Evolutionary conservation across 805 yeast species (phyloP).

Genomic region (Sungouiozyma ichnusensis): DNA sequence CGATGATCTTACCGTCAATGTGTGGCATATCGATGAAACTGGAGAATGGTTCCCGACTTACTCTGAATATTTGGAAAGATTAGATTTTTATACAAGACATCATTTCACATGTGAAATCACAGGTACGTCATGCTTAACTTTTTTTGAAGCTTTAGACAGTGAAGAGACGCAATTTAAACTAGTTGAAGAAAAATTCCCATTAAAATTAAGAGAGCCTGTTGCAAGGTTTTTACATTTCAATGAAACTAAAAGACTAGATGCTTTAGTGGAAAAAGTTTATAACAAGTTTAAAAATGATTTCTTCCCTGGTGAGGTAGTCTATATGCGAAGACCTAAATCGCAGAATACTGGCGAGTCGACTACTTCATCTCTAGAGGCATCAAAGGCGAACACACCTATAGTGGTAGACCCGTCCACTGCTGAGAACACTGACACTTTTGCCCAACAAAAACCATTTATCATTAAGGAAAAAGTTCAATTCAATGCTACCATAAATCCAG

Average conservation of each 20-base stretch:
- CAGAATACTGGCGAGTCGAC: constrained; percentile 3
- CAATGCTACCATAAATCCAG: constrained; percentile 34
- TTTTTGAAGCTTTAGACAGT: constrained; percentile 74
- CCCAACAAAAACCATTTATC: constrained; percentile 33
- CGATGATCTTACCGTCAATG: constrained; percentile 44
- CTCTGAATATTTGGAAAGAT: constrained; percentile 59
- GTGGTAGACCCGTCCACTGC: constrained; percentile 18
- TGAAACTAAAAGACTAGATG: constrained; percentile 70
- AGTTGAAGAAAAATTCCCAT: constrained; percentile 80
- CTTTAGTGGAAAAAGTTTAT: constrained; percentile 80
- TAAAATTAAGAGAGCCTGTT: constrained; percentile 86
- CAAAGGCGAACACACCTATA: constrained; percentile 6
- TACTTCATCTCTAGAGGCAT: constrained; percentile 7
- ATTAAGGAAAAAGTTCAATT: constrained; percentile 81
- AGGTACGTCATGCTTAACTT: constrained; percentile 85
- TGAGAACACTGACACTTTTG: constrained; percentile 1
- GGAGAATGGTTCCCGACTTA: constrained; percentile 79
- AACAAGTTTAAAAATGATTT: constrained; percentile 66
- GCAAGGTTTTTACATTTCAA: constrained; percentile 76
- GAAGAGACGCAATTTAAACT: constrained; percentile 54
- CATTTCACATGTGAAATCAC: constrained; percentile 94
- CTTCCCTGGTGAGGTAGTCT: constrained; percentile 84
- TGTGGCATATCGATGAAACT: constrained; percentile 76
- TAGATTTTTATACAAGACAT: constrained; percentile 62
- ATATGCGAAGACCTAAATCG: constrained; percentile 33